Base-by-base conservation (phyloP, 2,329 filamentous ascomycete species). In the Colletotrichum sp. region DNA sequence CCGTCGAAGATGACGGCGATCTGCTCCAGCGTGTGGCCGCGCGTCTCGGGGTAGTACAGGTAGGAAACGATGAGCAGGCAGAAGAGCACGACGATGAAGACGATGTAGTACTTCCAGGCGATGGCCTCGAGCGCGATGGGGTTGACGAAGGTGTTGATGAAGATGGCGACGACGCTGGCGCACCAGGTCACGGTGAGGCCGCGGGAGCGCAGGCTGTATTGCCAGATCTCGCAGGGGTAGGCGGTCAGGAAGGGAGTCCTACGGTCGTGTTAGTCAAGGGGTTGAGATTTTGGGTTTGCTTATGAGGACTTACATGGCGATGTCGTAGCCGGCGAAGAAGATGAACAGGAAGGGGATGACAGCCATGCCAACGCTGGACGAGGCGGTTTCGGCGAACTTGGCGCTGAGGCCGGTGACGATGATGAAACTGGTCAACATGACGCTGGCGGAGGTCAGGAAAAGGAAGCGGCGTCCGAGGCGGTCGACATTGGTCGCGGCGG, bases 41-140 rank as follows among this genome's bases (percentile, higher is more conserved):
- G 65, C 6, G 75, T 76, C 60, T 76, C 75, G 24, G 71, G 71
- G 57, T 74, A 76, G 66, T 60, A 30, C 12, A 76, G 70, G 65
- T 70, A 76, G 55, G 68, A 62, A 3, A 63, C 66, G 28, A 74
- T 16, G 59, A 73, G 63, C 10, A 76, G 63, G 8, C 74, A 52
- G 1, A 72, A 73, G n/a, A 84, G 79, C 2, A 82, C 79, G 0
- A 81, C 84, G 26, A 86, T 85, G 78, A 85, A 87, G 13, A 88
- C 85, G 9, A 87, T 84, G 71, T 88, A 88, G 72, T 86, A 88
- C 77, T 84, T 86, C 87, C 87, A 88, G 0, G 77, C 78, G 39
- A 88, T 85, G 2, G 80, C 80, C 1, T 85, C 83, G 67, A 88
- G 82, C 0, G 84, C 86, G 12, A 88, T 85, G 0, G 86, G 86